Conservation (phyloP, 208 protist species). For the Leishmania guyanensis region DNA sequence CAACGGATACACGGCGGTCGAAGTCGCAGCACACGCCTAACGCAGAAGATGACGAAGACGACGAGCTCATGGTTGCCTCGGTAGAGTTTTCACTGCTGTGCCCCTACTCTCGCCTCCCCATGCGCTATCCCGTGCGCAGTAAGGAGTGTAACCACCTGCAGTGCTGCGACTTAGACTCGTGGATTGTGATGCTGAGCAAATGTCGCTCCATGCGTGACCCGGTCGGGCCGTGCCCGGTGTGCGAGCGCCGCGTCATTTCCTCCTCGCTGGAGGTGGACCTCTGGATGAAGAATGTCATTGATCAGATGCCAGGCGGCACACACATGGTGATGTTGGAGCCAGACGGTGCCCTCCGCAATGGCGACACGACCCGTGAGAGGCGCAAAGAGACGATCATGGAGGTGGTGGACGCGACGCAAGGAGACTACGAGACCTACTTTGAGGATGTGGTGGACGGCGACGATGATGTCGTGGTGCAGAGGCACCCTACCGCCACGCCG, state of each 20-base stretch:
- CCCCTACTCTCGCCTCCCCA: conserved; percentile 79
- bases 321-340: conserved; percentile 76
- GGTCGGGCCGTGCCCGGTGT: conserved; percentile 83
- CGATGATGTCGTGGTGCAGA: conserved; percentile 34
- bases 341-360: conserved; percentile 77
- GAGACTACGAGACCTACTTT: conserved; percentile 58
- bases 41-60: conserved; percentile 29
- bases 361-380: conserved; percentile 63
- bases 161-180: conserved; percentile 91
- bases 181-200: conserved; percentile 81
- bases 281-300: conserved; percentile 77
- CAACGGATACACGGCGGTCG: not conserved
- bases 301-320: conserved; percentile 78
- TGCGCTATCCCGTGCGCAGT: conserved; percentile 75
- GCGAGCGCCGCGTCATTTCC: conserved; percentile 71
- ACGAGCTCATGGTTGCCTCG: conserved; percentile 75
- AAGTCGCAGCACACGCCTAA: conserved; percentile 17
- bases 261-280: conserved; percentile 83
- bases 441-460: conserved; percentile 49
- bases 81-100: conserved; percentile 88
- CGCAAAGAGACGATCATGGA: conserved; percentile 67
- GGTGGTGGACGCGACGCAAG: conserved; percentile 65
- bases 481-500: not conserved
- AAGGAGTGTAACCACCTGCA: conserved; percentile 81
- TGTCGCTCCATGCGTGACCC: conserved; percentile 84